phyloP scores from a whole-genome alignment of 2,329 filamentous ascomycete species.

The Hymenoscyphus infarciens region DNA sequence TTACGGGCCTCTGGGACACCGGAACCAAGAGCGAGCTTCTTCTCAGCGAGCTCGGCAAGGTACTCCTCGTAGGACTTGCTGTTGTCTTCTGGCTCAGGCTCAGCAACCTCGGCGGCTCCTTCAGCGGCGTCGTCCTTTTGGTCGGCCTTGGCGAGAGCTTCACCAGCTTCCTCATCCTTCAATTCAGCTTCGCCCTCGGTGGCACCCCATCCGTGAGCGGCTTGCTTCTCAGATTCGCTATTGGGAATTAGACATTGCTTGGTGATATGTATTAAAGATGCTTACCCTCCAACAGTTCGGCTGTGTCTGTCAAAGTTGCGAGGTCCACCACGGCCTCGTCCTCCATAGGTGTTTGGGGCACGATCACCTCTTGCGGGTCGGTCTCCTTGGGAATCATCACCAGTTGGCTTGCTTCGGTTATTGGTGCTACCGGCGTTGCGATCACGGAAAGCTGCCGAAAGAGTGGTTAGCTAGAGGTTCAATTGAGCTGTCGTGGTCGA shows the following conservation, averaged over 20 bases:
- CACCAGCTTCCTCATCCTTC: constrained; percentile 87
- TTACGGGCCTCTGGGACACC: constrained; percentile 72
- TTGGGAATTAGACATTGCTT: constrained; percentile 21
- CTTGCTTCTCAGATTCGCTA: constrained; percentile 81
- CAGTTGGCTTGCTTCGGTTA: constrained; percentile 78
- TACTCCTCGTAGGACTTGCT: constrained; percentile 87
- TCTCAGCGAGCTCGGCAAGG: constrained; percentile 70
- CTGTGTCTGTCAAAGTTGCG: constrained; percentile 38
- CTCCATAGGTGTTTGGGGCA: constrained; percentile 57
- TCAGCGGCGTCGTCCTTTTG: constrained; percentile 60
- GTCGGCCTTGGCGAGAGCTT: constrained; percentile 82
- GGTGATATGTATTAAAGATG: constrained; percentile 2
- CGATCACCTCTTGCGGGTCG: constrained; percentile 38
- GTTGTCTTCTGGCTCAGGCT: constrained; percentile 64
- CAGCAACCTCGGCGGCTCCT: constrained; percentile 43
- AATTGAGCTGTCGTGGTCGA: background rate
- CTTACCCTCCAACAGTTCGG: constrained; percentile 33
- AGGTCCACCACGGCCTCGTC: constrained; percentile 34
- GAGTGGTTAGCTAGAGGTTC: constrained; percentile 13
- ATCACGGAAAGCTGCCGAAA: constrained; percentile 75
- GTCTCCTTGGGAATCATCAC: constrained; percentile 58
- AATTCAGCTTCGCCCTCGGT: constrained; percentile 77
- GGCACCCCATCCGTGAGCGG: constrained; percentile 85
- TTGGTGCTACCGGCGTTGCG: constrained; percentile 73
- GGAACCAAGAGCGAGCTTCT: constrained; percentile 68